These are phyloP conservation scores for Tetrapisispora phaffii DNA, from an alignment of 805 yeast species.

Conservation along the genomic window DNA sequence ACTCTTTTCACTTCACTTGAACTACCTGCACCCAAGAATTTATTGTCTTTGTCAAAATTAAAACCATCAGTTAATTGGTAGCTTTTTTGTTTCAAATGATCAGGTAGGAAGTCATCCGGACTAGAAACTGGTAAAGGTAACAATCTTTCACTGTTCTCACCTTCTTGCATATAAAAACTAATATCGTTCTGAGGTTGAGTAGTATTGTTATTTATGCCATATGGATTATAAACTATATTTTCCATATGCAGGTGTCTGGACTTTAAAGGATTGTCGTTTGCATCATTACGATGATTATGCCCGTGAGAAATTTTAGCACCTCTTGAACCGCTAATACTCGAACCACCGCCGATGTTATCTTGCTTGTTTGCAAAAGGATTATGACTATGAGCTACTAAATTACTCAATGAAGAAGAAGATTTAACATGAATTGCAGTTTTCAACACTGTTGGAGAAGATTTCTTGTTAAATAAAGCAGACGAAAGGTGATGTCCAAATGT, in stretches of 20 bases:
- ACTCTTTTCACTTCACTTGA: slow-evolving; percentile 53
- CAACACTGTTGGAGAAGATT: slow-evolving; percentile 7
- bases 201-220: slow-evolving; percentile 32
- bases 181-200: slow-evolving; percentile 10
- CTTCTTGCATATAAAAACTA: slow-evolving; percentile 28
- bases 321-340: slow-evolving; percentile 22
- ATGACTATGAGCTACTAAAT: slow-evolving; percentile 21
- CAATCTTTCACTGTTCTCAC: slow-evolving; percentile 33
- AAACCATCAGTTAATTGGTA: slow-evolving; percentile 47
- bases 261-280: slow-evolving; percentile 5
- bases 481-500: slow-evolving; percentile 14
- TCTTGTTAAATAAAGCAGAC: slow-evolving; percentile 17
- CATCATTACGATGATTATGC: slow-evolving; percentile 2
- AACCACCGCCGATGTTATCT: slow-evolving; percentile 17
- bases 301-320: slow-evolving; percentile 6
- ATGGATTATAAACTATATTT: slow-evolving; percentile 56
- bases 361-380: slow-evolving; percentile 27
- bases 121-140: slow-evolving; percentile 53
- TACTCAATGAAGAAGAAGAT: slow-evolving; percentile 21
- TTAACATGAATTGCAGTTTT: slow-evolving; percentile 9
- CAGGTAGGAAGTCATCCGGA: slow-evolving; percentile 58
- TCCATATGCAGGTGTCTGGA: slow-evolving; percentile 10
- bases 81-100: slow-evolving; percentile 38
- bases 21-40: slow-evolving; percentile 63
- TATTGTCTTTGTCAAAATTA: slow-evolving; percentile 35